phyloP scores from a whole-genome alignment of 306 rosid species.

The Fragaria vesca region DNA sequence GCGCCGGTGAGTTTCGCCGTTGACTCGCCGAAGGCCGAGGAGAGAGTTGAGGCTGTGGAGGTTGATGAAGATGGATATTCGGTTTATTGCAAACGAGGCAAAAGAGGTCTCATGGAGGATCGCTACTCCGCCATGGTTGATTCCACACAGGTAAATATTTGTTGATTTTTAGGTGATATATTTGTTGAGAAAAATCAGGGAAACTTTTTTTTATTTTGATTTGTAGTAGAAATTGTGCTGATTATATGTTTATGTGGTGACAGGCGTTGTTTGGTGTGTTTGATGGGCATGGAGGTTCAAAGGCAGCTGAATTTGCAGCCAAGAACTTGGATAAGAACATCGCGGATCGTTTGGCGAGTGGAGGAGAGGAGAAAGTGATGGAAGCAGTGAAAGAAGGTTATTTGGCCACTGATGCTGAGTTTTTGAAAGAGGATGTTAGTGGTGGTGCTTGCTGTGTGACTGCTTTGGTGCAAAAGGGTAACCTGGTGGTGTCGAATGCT shows the following conservation, averaged over 20 bases:
- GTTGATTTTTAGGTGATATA: background rate
- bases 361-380: slow-evolving; percentile 24
- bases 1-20: slow-evolving; percentile 21
- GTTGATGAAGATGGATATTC: slow-evolving; percentile 48
- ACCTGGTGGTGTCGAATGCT: slow-evolving; percentile 45
- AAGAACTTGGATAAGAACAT: slow-evolving; percentile 37
- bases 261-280: slow-evolving; percentile 58
- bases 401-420: slow-evolving; percentile 36
- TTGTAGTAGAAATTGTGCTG: slow-evolving; percentile 11
- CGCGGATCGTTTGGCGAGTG: slow-evolving; percentile 19
- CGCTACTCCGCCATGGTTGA: slow-evolving; percentile 47
- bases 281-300: slow-evolving; percentile 58
- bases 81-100: slow-evolving; percentile 54
- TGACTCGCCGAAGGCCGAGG: slow-evolving; percentile 20
- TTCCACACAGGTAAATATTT: slow-evolving; percentile 38
- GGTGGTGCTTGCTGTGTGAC: slow-evolving; percentile 53
- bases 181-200: background rate
- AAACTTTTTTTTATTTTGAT: background rate
- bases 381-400: slow-evolving; percentile 47
- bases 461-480: slow-evolving; percentile 36
- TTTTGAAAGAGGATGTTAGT: slow-evolving; percentile 25
- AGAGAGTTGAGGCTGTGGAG: slow-evolving; percentile 39
- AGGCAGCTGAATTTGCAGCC: slow-evolving; percentile 52
- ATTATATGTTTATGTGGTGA: slow-evolving; percentile 6
- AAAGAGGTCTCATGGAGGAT: slow-evolving; percentile 42